Evolutionary conservation across 2,329 filamentous ascomycete species (phyloP).

Genomic region (Hymenoscyphus fraxineus): DNA sequence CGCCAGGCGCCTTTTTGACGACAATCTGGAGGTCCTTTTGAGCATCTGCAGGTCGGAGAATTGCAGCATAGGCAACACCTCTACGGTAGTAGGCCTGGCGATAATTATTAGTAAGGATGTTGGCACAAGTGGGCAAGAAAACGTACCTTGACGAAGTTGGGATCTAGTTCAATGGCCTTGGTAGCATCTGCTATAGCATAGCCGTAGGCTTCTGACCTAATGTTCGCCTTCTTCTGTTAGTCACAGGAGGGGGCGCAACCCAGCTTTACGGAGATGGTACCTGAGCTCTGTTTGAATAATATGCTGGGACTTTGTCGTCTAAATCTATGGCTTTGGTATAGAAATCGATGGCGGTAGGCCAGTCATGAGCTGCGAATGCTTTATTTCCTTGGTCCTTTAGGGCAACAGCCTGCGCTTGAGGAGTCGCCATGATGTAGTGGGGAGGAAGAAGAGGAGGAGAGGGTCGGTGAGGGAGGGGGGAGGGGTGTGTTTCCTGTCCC

Average conservation of each 20-base stretch:
- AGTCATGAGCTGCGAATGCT: slow-evolving; percentile 85
- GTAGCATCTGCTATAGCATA: slow-evolving; percentile 89
- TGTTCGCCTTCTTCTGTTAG: slow-evolving; percentile 70
- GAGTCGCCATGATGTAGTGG: slow-evolving; percentile 24
- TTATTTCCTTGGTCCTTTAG: slow-evolving; percentile 94
- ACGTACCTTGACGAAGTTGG: slow-evolving; percentile 79
- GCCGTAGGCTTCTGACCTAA: slow-evolving; percentile 93
- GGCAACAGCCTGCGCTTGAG: slow-evolving; percentile 66
- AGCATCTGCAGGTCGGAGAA: slow-evolving; percentile 82
- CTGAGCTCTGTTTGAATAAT: slow-evolving; percentile 92
- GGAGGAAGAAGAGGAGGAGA: background rate
- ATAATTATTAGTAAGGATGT: slow-evolving; percentile 18
- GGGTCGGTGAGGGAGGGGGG: background rate
- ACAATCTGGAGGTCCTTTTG: slow-evolving; percentile 90
- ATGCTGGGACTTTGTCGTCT: slow-evolving; percentile 79
- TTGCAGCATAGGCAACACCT: slow-evolving; percentile 86
- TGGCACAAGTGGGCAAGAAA: background rate
- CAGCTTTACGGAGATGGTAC: slow-evolving; percentile 46
- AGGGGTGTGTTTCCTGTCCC: background rate
- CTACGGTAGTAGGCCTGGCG: slow-evolving; percentile 85
- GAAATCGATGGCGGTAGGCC: slow-evolving; percentile 72
- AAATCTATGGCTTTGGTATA: slow-evolving; percentile 86
- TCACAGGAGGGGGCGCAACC: slow-evolving; percentile 41
- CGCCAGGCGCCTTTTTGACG: slow-evolving; percentile 78
- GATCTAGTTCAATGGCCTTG: slow-evolving; percentile 85